Percentiles rank a stretch among this genome's conserved stretches.
Evolutionary conservation across 2,329 filamentous ascomycete species (phyloP).

Genomic region (Acrodontium crateriforme): DNA sequence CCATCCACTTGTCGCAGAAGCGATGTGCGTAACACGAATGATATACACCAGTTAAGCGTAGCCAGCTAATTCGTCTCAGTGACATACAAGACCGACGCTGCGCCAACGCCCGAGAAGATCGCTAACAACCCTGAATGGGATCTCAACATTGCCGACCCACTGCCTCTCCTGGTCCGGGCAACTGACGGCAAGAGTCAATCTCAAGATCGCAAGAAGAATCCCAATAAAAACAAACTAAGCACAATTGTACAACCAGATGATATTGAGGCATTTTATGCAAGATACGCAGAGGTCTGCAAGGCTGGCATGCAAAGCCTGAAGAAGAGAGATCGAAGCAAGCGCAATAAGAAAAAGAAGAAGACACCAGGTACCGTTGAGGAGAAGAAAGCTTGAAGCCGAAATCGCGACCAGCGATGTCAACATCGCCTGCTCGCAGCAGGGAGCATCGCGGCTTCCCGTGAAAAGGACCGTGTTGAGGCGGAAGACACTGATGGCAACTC

Average conservation of each 20-base stretch:
- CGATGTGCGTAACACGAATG: slow-evolving; percentile 40
- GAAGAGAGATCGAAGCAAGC: slow-evolving; percentile 83
- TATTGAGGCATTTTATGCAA: slow-evolving; percentile 65
- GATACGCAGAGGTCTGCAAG: slow-evolving; percentile 87
- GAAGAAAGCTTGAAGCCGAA: slow-evolving; percentile 10
- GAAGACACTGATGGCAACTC: too few relatives aligned
- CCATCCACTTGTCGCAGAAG: slow-evolving; percentile 64
- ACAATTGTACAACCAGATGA: slow-evolving; percentile 67
- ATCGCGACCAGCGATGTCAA: too few relatives aligned
- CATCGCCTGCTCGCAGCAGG: too few relatives aligned
- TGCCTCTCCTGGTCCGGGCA: slow-evolving; percentile 69
- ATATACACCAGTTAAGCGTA: not conserved
- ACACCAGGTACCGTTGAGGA: slow-evolving; percentile 6
- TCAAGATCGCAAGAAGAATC: slow-evolving; percentile 34
- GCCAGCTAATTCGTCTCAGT: slow-evolving; percentile 18
- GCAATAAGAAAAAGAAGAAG: slow-evolving; percentile 58
- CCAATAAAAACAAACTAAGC: slow-evolving; percentile 57
- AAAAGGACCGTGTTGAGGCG: too few relatives aligned
- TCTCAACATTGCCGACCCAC: slow-evolving; percentile 38
- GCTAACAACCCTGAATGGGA: slow-evolving; percentile 46
- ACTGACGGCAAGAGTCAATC: slow-evolving; percentile 54
- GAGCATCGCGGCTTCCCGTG: too few relatives aligned
- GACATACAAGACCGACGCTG: slow-evolving; percentile 29
- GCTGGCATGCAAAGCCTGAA: slow-evolving; percentile 76
- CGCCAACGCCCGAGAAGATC: slow-evolving; percentile 26